phyloP scores from a whole-genome alignment of 345 rosid species.

The Eucalyptus melliodora region DNA sequence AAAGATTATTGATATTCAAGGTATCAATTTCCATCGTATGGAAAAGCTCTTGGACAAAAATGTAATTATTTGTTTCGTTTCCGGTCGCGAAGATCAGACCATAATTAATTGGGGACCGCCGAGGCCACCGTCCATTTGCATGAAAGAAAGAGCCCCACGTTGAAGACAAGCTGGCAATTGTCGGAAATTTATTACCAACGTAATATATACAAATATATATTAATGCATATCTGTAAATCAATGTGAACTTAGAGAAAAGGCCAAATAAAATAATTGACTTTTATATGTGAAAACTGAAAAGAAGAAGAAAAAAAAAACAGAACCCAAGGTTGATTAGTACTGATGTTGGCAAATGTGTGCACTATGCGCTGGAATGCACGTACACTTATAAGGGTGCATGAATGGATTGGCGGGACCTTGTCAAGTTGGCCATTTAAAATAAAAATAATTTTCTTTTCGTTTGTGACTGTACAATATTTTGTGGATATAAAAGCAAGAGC shows the following conservation, averaged over 20 bases:
- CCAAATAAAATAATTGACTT: background rate
- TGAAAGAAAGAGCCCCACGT: background rate
- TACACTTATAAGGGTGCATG: background rate
- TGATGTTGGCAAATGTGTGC: background rate
- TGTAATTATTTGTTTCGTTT: background rate
- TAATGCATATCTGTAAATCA: background rate
- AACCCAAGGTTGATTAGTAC: background rate
- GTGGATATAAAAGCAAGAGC: background rate
- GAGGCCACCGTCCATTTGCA: background rate
- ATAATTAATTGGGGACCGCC: background rate
- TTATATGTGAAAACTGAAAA: background rate
- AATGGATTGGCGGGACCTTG: background rate
- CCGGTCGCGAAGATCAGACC: background rate
- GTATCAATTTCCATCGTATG: background rate
- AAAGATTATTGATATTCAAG: background rate
- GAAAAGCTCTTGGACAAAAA: background rate
- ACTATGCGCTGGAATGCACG: background rate
- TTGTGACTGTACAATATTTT: background rate
- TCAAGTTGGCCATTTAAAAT: background rate
- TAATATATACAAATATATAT: background rate
- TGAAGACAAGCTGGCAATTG: background rate
- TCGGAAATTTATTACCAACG: background rate
- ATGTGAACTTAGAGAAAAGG: background rate
- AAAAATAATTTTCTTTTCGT: background rate
- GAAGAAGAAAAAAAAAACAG: background rate